Percentiles rank a stretch among this genome's conserved stretches.
phyloP scores from a whole-genome alignment of 306 rosid genomes.

The Pueraria montana region DNA sequence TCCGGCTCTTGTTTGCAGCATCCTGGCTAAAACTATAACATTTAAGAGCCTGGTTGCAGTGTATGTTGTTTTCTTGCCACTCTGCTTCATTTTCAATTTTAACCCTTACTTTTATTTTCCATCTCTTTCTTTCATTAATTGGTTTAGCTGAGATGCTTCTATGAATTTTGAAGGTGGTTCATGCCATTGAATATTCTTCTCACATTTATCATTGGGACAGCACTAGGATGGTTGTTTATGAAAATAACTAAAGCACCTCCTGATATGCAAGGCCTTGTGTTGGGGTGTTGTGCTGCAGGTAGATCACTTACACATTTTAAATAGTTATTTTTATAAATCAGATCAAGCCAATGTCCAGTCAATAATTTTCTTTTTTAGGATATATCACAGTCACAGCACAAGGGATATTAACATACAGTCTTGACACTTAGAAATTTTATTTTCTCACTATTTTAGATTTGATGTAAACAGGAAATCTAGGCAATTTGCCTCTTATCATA shows the following conservation, averaged over 20 bases:
- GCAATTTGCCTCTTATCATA: conserved; percentile 47
- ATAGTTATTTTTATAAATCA: neutral
- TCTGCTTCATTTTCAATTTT: neutral
- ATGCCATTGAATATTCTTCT: conserved; percentile 54
- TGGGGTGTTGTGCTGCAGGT: conserved; percentile 57
- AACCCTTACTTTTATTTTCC: neutral
- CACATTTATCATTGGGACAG: conserved; percentile 42
- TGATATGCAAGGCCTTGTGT: conserved; percentile 48
- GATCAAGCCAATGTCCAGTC: neutral
- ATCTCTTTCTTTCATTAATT: neutral
- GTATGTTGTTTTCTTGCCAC: conserved; percentile 23
- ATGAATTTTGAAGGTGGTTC: conserved; percentile 50
- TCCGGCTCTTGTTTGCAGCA: conserved; percentile 48
- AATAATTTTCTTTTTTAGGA: neutral
- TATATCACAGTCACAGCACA: neutral
- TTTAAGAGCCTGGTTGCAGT: conserved; percentile 24
- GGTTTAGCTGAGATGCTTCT: neutral
- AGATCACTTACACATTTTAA: neutral
- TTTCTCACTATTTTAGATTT: conserved; percentile 12
- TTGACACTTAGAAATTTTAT: neutral
- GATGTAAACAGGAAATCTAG: conserved; percentile 46
- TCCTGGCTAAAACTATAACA: conserved; percentile 30
- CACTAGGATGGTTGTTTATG: conserved; percentile 45
- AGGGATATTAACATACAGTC: neutral
- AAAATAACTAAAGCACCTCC: conserved; percentile 45